phyloP scores from a whole-genome alignment of 768 basidiomycete species.

The Boletus rubescentipes region DNA sequence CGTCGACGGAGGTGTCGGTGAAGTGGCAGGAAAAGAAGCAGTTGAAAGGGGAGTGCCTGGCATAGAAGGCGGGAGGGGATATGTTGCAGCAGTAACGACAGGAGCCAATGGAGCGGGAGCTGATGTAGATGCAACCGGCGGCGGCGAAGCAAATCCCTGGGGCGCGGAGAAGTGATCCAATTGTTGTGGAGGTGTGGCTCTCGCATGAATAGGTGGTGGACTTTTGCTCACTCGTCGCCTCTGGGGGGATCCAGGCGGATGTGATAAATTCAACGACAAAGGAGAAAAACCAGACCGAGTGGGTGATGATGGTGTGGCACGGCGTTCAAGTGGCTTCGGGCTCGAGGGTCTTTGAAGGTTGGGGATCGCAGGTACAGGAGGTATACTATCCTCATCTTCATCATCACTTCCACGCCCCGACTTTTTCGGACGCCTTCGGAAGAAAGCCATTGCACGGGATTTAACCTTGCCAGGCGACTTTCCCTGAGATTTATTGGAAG shows the following conservation, averaged over 20 bases:
- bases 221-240: conserved; percentile 27
- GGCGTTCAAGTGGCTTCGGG: conserved; percentile 29
- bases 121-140: conserved; percentile 7
- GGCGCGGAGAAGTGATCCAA: conserved; percentile 4
- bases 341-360: conserved; percentile 27
- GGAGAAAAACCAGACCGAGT: conserved; percentile 30
- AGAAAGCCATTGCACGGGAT: conserved; percentile 35
- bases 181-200: conserved; percentile 10
- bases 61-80: conserved; percentile 18
- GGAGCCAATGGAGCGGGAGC: conserved; percentile 3
- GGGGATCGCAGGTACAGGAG: conserved; percentile 34
- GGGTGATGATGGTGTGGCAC: conserved; percentile 24
- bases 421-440: conserved; percentile 32
- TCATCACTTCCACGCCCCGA: conserved; percentile 26
- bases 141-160: conserved; percentile 10
- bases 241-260: conserved; percentile 18
- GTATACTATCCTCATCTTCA: conserved; percentile 29
- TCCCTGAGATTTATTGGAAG: conserved; percentile 32
- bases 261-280: conserved; percentile 24
- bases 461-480: conserved; percentile 29
- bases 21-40: conserved; percentile 7
- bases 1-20: neutral
- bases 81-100: conserved; percentile 1
- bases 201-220: conserved; percentile 22
- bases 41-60: conserved; percentile 21